phyloP scores from a whole-genome alignment of 192 early-diverging fungal genomes.

The Entomortierella lignicola region DNA sequence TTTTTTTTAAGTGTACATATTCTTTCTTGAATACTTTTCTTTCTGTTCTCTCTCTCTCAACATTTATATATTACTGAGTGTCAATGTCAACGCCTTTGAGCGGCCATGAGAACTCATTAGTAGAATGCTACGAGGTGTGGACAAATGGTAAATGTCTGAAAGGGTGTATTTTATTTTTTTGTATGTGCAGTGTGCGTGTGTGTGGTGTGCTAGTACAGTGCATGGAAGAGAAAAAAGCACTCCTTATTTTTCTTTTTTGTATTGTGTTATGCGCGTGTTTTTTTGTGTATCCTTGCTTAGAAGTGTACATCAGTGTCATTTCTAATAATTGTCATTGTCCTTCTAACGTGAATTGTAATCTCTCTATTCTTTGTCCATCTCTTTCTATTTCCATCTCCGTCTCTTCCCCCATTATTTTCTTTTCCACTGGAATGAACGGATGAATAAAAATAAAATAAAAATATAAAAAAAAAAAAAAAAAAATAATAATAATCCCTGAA shows the following conservation, averaged over 20 bases:
- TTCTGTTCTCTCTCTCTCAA: neutral
- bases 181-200: neutral
- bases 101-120: neutral
- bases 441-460: no score
- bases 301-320: no score
- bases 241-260: neutral
- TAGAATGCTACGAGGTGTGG: constrained; percentile 5
- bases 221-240: neutral
- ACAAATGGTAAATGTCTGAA: constrained; percentile 18
- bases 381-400: neutral
- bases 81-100: neutral
- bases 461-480: neutral
- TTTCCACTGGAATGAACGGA: neutral
- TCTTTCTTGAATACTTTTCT: neutral
- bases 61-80: neutral
- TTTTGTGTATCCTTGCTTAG: no score
- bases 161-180: neutral
- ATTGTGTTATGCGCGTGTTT: no score
- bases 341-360: no score
- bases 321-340: no score
- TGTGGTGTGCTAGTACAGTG: neutral
- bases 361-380: neutral
- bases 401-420: neutral
- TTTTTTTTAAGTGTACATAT: no score
- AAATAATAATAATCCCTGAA: no score